Base-by-base conservation (phyloP, 2,329 filamentous ascomycete species). In the Aspergillus eucalypticola region DNA sequence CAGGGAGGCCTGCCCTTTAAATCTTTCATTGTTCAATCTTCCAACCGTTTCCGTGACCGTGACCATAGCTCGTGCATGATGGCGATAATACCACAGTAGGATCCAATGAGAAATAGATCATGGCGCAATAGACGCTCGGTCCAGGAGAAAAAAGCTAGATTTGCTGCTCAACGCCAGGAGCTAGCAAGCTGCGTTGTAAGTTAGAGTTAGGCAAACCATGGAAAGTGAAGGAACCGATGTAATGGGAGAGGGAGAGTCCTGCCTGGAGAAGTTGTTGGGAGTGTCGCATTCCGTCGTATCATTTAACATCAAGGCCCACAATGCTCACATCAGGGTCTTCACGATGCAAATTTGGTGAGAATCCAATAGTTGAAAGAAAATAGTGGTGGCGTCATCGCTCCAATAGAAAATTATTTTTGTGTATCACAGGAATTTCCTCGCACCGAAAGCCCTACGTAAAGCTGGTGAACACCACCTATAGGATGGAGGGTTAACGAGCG, bases 221-320 rank as follows among this genome's bases (percentile, higher is more conserved):
- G 69, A 59, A 63, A 17, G 17, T 19, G 62, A 49, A 69, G 60
- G 64, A 38, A 67, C 64, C 56, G 25, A 57, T 63, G 60, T 46
- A 62, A 46, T 41, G 52, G 27, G 44, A 50, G 19, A 52, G 25
- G 58, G 55, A 61, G 29, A 23, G 15, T 21, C 38, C 46, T 56
- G 29, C 17, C 42, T 38, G 54, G 60, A 44, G 49, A 54, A 64
- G 59, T 59, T 10, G 27, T 59, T 10, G 27, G 8, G 60, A 67
- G 66, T 69, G 72, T 73, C 60, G 72, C 71, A 71, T 70, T 51
- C 42, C 57, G 62, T 51, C 60, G 71, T 71, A 62, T 64, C 68
- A 72, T 73, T 73, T 52, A 53, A 49, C 54, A 57, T 29, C 58
- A 38, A 39, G 57, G 49, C 59, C 64, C 54, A 65, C 54, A 57